A percentile compares a stretch with the other conserved stretches of the same genome.
Conservation (phyloP, 257 asterid genomes). For the Perilla frutescens region DNA sequence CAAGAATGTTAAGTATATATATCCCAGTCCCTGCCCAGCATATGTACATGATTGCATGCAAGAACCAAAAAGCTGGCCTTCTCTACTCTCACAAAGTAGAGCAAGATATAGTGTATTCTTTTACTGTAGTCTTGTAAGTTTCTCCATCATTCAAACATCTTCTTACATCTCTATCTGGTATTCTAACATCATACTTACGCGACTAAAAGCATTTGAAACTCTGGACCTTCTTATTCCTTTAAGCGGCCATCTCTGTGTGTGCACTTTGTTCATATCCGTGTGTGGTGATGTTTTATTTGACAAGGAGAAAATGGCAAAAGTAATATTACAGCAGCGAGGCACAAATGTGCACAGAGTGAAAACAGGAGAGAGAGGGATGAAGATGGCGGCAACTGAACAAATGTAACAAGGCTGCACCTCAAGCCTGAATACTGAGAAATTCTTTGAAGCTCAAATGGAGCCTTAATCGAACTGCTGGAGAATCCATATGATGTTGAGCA, state of each 20-base stretch:
- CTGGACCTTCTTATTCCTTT: constrained; percentile 21
- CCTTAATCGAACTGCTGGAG: constrained; percentile 48
- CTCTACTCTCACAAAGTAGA: constrained; percentile 19
- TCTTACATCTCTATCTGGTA: constrained; percentile 23
- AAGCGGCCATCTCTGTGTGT: constrained; percentile 6
- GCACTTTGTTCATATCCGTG: background rate
- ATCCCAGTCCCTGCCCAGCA: background rate
- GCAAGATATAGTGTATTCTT: background rate
- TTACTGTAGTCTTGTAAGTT: background rate
- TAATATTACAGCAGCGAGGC: constrained; percentile 17
- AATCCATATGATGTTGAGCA: constrained; percentile 60
- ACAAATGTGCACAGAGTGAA: constrained; percentile 14
- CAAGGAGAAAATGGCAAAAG: constrained; percentile 21
- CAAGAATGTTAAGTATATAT: too few species aligned
- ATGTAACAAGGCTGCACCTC: constrained; percentile 53
- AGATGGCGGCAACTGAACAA: constrained; percentile 25
- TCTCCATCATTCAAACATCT: constrained; percentile 16
- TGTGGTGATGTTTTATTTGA: background rate
- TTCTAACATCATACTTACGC: constrained; percentile 7
- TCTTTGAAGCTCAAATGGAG: constrained; percentile 53
- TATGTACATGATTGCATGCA: background rate
- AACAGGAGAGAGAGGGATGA: constrained; percentile 19
- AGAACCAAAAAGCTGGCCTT: constrained; percentile 11
- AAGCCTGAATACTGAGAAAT: constrained; percentile 53
- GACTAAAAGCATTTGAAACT: constrained; percentile 9